These are phyloP conservation scores for Monosporascus sp. DNA, from an alignment of 2,329 filamentous ascomycete genomes.

Conservation along the genomic window DNA sequence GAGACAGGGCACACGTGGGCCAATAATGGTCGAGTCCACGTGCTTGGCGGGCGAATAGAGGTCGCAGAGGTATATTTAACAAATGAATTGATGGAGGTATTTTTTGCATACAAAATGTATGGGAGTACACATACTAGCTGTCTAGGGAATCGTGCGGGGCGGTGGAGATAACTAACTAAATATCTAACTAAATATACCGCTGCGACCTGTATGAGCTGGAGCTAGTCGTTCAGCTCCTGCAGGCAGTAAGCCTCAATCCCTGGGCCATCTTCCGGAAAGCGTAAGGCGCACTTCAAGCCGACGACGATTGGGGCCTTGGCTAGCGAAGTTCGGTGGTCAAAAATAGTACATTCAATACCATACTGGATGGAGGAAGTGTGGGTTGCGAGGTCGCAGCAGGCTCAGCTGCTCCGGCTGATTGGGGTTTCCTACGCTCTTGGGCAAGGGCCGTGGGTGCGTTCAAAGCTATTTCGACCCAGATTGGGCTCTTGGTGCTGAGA, in stretches of 20 bases:
- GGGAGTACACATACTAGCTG: no score
- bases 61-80: no score
- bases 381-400: not conserved
- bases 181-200: no score
- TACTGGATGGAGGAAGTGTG: not conserved
- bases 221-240: conserved; percentile 23
- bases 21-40: not conserved
- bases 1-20: not conserved
- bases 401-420: not conserved
- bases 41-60: conserved; percentile 15
- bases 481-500: not conserved
- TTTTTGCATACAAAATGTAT: no score
- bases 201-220: no score
- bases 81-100: no score
- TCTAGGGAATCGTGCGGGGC: no score
- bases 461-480: not conserved
- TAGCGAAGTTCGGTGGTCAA: conserved; percentile 2
- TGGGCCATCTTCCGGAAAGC: conserved; percentile 12
- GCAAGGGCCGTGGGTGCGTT: not conserved
- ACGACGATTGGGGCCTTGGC: conserved; percentile 12
- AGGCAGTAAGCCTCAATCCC: conserved; percentile 16
- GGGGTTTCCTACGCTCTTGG: not conserved
- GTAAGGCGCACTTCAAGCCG: conserved; percentile 6
- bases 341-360: conserved; percentile 1
- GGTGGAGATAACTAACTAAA: no score